These are phyloP conservation scores for Saposhnikovia divaricata DNA, from an alignment of 129 eudicot species.

Conservation along the genomic window DNA sequence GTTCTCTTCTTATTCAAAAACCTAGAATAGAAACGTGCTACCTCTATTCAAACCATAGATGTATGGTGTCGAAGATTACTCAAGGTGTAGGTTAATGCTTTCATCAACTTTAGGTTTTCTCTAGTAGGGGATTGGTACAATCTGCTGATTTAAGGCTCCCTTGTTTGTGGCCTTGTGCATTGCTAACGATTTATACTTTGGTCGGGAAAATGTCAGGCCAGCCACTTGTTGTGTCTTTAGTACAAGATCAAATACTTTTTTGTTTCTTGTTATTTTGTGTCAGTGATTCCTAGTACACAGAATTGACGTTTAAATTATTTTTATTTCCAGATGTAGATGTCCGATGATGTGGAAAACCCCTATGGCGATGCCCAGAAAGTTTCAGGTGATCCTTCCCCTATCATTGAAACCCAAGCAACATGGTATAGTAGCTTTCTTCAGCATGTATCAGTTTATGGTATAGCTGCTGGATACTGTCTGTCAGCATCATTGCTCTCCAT, in stretches of 20 bases:
- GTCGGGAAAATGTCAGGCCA: not conserved
- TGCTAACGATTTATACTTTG: not conserved
- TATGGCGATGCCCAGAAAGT: slow-evolving; percentile 20
- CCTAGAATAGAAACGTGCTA: not conserved
- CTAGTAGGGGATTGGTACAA: not conserved
- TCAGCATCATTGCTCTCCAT: slow-evolving; percentile 92
- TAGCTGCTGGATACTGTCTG: slow-evolving; percentile 90
- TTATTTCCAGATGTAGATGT: slow-evolving; percentile 29
- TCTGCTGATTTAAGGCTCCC: not conserved
- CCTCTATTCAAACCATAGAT: not conserved
- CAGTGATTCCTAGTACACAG: not conserved
- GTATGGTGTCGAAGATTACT: not conserved
- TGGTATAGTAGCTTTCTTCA: slow-evolving; percentile 56
- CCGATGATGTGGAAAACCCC: slow-evolving; percentile 58
- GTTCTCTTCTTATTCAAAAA: not conserved
- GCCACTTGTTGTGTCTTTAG: not conserved
- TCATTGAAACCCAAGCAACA: slow-evolving; percentile 30
- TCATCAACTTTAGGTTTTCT: not conserved
- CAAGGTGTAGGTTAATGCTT: not conserved
- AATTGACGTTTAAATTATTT: not conserved
- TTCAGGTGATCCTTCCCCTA: slow-evolving; percentile 15
- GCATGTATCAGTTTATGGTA: slow-evolving; percentile 75
- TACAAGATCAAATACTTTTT: not conserved
- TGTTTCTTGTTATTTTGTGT: not conserved
- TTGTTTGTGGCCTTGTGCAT: not conserved